Percentiles rank a stretch among this genome's conserved stretches.
Conservation (phyloP, 2,329 filamentous ascomycete species). For the Alternaria consortialis region DNA sequence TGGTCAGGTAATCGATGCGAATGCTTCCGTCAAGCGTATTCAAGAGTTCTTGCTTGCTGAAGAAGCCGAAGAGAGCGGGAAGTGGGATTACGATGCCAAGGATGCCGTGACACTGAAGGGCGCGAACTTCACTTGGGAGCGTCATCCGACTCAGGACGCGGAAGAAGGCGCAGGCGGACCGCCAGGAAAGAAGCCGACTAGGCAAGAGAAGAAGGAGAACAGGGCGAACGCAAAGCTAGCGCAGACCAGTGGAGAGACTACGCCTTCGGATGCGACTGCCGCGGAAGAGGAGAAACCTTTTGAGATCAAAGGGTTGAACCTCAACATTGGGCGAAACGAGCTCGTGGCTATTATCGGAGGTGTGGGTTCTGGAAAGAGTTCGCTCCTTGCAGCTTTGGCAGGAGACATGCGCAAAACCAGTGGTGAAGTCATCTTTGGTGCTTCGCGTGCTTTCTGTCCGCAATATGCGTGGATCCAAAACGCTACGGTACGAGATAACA, state of each 20-base stretch:
- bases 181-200: conserved; percentile 55
- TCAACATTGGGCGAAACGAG: conserved; percentile 76
- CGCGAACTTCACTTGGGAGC: conserved; percentile 90
- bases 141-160: conserved; percentile 62
- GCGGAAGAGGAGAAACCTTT: conserved; percentile 71
- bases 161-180: conserved; percentile 45
- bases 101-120: conserved; percentile 72
- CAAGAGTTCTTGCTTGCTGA: conserved; percentile 89
- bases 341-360: conserved; percentile 85
- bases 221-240: conserved; percentile 45
- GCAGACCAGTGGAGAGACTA: conserved; percentile 40
- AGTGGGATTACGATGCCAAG: conserved; percentile 62
- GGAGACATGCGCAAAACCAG: conserved; percentile 90
- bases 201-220: conserved; percentile 59
- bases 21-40: conserved; percentile 83
- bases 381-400: conserved; percentile 84
- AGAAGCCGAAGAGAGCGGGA: conserved; percentile 78
- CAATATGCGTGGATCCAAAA: conserved; percentile 99
- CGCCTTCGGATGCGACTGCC: conserved; percentile 58
- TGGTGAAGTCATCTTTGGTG: conserved; percentile 78
- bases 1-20: conserved; percentile 88
- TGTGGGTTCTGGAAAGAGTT: conserved; percentile 92
- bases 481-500: conserved; percentile 84
- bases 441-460: conserved; percentile 86
- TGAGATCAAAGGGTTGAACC: conserved; percentile 72